A percentile compares a stretch with the other conserved stretches of the same genome.
Conservation (phyloP, 1,139 yeast genomes). For the Nakaseomyces nivariensis region DNA sequence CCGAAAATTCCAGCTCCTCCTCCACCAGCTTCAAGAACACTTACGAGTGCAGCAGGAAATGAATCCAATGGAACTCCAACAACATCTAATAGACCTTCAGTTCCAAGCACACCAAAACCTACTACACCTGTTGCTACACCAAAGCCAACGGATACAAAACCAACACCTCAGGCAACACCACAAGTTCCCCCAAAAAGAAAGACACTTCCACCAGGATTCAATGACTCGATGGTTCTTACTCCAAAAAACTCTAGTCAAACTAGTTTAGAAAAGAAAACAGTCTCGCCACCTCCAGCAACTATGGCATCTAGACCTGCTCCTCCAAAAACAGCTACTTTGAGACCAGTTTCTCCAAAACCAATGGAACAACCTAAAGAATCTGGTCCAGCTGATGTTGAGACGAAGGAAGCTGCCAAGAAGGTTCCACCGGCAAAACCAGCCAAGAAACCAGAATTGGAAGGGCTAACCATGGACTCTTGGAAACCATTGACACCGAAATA, state of each 20-base stretch:
- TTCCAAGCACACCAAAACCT: conserved; percentile 1
- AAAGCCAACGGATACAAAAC: not conserved
- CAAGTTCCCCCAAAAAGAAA: conserved; percentile 24
- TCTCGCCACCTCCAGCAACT: not conserved
- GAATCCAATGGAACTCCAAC: not conserved
- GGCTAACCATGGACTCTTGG: conserved; percentile 43
- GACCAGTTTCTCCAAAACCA: not conserved
- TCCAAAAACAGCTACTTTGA: not conserved
- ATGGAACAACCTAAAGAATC: not conserved
- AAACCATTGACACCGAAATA: conserved; percentile 46
- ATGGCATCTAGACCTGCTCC: not conserved
- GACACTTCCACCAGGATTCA: conserved; percentile 26
- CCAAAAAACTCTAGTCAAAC: conserved; percentile 18
- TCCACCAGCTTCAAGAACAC: conserved; percentile 18
- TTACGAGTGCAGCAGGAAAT: not conserved
- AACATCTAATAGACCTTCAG: not conserved
- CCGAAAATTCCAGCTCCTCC: conserved; percentile 25
- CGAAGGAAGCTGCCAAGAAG: conserved; percentile 2
- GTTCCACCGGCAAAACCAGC: conserved; percentile 13
- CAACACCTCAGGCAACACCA: conserved; percentile 12
- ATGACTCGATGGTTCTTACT: conserved; percentile 16
- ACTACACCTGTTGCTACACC: not conserved
- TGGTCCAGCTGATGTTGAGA: no score
- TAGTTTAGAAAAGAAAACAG: not conserved
- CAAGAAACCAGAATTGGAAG: conserved; percentile 19